These are phyloP conservation scores for Suillus lakei DNA, from an alignment of 768 basidiomycete genomes.

Conservation along the genomic window DNA sequence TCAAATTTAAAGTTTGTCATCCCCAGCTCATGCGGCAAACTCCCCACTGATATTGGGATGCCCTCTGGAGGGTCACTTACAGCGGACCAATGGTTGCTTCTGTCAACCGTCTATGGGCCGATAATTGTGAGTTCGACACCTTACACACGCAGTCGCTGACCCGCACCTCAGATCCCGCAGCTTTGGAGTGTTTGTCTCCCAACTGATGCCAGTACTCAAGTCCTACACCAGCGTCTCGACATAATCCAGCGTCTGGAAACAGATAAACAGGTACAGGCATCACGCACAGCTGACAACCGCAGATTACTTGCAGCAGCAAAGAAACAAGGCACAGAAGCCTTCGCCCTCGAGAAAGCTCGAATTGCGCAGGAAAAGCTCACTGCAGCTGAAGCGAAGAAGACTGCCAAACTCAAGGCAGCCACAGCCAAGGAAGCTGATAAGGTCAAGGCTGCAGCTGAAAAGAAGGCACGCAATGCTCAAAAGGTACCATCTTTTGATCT, in stretches of 20 bases:
- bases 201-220: neutral
- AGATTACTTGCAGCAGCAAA: conserved; percentile 1
- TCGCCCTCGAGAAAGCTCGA: neutral
- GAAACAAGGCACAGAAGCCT: conserved; percentile 6
- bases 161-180: conserved; percentile 28
- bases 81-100: conserved; percentile 39
- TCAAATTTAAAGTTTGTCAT: conserved; percentile 8
- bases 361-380: neutral
- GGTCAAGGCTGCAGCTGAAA: no score
- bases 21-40: conserved; percentile 7
- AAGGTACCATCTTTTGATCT: neutral
- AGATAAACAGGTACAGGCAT: conserved; percentile 6
- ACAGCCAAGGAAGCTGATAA: no score
- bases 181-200: conserved; percentile 27
- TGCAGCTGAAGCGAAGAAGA: conserved; percentile 4
- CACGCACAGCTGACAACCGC: conserved; percentile 4
- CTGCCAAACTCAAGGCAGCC: no score
- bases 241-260: neutral
- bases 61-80: conserved; percentile 40
- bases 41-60: conserved; percentile 33
- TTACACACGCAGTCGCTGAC: no score
- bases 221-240: neutral
- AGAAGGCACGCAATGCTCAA: no score
- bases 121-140: conserved; percentile 25
- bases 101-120: conserved; percentile 33